Evolutionary conservation across 1,284 basidiomycete species (phyloP).

Genomic region (Athelia psychrophila): DNA sequence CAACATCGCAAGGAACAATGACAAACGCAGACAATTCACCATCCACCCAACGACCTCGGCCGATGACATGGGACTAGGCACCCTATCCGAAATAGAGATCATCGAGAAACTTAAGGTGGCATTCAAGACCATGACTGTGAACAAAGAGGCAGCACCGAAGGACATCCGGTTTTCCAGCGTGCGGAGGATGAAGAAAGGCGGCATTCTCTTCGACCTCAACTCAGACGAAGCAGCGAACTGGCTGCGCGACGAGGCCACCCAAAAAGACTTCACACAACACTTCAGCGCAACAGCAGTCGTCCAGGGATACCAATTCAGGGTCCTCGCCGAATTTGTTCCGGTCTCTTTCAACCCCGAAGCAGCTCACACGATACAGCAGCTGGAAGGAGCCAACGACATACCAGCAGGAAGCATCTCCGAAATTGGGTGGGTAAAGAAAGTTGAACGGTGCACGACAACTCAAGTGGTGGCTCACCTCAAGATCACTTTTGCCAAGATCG

Average conservation of each 20-base stretch:
- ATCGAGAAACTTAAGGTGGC: not conserved
- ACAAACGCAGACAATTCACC: no score
- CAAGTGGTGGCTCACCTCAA: slow-evolving; percentile 8
- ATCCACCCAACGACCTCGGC: no score
- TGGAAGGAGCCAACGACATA: slow-evolving; percentile 7
- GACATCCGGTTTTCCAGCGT: not conserved
- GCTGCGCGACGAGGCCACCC: not conserved
- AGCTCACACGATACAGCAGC: not conserved
- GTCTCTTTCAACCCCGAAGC: slow-evolving; percentile 7
- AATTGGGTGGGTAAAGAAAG: slow-evolving; percentile 16
- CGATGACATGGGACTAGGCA: no score
- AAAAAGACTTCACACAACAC: not conserved
- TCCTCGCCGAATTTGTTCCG: slow-evolving; percentile 12
- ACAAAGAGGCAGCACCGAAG: not conserved
- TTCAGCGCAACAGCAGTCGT: slow-evolving; percentile 1
- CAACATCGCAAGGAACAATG: no score
- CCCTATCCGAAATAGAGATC: not conserved
- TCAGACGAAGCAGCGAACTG: slow-evolving; percentile 4
- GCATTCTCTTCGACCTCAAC: slow-evolving; percentile 5
- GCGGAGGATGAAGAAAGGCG: slow-evolving; percentile 1
- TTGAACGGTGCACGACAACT: not conserved
- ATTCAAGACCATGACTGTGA: not conserved
- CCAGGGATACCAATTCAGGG: not conserved
- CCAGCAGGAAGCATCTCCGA: not conserved
- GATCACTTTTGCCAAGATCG: slow-evolving; percentile 1